These are phyloP conservation scores for Epichloe baconii DNA, from an alignment of 2,329 filamentous ascomycete species.

Conservation along the genomic window DNA sequence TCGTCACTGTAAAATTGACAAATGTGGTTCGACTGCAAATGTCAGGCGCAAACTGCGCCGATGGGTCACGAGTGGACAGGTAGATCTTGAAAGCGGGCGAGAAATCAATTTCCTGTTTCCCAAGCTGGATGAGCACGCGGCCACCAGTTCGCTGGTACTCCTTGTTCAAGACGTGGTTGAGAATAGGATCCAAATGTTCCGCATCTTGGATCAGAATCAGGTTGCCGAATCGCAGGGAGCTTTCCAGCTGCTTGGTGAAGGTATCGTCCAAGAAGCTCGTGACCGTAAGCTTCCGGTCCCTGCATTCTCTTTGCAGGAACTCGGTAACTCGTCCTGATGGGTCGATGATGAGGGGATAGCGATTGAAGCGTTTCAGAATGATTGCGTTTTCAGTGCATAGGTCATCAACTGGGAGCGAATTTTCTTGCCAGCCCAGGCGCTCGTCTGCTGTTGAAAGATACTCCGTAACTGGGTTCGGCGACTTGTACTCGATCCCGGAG, in stretches of 20 bases:
- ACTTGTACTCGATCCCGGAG: slow-evolving; percentile 89
- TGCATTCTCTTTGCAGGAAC: slow-evolving; percentile 89
- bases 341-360: slow-evolving; percentile 96
- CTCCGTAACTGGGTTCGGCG: slow-evolving; percentile 86
- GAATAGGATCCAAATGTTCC: slow-evolving; percentile 89
- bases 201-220: slow-evolving; percentile 97
- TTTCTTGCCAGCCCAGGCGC: slow-evolving; percentile 86
- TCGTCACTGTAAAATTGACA: slow-evolving; percentile 98
- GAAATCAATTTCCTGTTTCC: slow-evolving; percentile 98
- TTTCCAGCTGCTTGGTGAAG: slow-evolving; percentile 96
- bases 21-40: slow-evolving; percentile 97
- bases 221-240: slow-evolving; percentile 92
- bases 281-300: slow-evolving; percentile 83
- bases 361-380: slow-evolving; percentile 92
- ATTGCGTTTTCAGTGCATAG: slow-evolving; percentile 98
- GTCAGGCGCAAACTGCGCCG: slow-evolving; percentile 87
- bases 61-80: slow-evolving; percentile 89
- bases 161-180: slow-evolving; percentile 98
- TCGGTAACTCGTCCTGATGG: slow-evolving; percentile 90
- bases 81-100: slow-evolving; percentile 94
- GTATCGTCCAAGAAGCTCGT: slow-evolving; percentile 97
- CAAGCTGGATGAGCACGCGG: slow-evolving; percentile 93
- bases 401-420: slow-evolving; percentile 87
- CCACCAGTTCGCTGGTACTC: slow-evolving; percentile 98
- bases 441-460: slow-evolving; percentile 96